A percentile compares a stretch with the other conserved stretches of the same genome.
Conservation (phyloP, 805 yeast genomes). For the Nakazawaea wyomingensis region DNA sequence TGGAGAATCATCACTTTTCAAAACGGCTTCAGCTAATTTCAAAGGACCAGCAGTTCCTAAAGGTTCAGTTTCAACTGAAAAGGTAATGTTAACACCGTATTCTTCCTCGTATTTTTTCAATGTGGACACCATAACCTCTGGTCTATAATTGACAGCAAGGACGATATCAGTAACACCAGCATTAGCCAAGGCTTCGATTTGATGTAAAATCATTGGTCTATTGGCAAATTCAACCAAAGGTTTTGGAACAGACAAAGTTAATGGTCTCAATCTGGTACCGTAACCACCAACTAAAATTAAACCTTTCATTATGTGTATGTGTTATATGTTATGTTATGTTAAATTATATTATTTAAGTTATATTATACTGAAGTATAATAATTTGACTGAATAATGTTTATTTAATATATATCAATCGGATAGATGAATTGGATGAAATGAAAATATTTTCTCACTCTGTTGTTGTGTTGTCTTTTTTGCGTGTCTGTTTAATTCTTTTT, state of each 20-base stretch:
- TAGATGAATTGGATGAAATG: no score
- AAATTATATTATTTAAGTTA: neutral
- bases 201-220: slow-evolving; percentile 99
- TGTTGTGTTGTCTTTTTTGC: no score
- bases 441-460: no score
- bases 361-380: no score
- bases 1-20: slow-evolving; percentile 93
- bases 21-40: slow-evolving; percentile 90
- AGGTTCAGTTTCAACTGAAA: slow-evolving; percentile 98
- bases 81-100: slow-evolving; percentile 92
- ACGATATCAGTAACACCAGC: slow-evolving; percentile 99
- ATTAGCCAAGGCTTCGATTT: slow-evolving; percentile 93
- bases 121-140: slow-evolving; percentile 97
- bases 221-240: slow-evolving; percentile 97
- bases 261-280: slow-evolving; percentile 99
- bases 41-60: slow-evolving; percentile 99
- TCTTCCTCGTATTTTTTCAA: slow-evolving; percentile 90
- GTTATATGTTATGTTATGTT: neutral
- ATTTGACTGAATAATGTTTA: no score
- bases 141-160: slow-evolving; percentile 97
- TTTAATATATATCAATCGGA: no score
- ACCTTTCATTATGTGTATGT: slow-evolving; percentile 66
- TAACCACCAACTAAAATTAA: slow-evolving; percentile 98
- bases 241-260: slow-evolving; percentile 91
- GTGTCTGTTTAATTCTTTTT: no score